Conservation (phyloP, 306 rosid species). For the Adenanthera pavonina region DNA sequence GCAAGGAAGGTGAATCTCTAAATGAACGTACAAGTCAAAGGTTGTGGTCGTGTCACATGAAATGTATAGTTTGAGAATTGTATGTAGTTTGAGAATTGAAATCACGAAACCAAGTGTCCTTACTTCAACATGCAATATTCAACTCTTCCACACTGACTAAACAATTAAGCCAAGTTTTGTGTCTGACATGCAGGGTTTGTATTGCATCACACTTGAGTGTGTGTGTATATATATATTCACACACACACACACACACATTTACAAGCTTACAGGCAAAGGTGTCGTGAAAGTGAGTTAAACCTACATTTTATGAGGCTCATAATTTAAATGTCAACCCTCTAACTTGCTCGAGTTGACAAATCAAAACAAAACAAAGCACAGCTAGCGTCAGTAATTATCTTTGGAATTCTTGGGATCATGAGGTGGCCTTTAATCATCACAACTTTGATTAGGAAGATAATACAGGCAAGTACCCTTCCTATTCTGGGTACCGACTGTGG, state of each 20-base stretch:
- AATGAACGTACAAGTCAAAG: background rate
- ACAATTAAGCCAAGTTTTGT: background rate
- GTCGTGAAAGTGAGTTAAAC: conserved; percentile 24
- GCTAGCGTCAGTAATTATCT: background rate
- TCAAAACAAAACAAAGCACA: background rate
- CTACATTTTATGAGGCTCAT: conserved; percentile 26
- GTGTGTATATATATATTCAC: background rate
- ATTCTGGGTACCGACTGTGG: background rate
- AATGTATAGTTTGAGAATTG: background rate
- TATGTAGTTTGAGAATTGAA: background rate
- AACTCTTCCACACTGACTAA: conserved; percentile 27
- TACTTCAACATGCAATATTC: conserved; percentile 27
- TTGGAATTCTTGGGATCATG: background rate
- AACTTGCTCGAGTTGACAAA: conserved; percentile 13
- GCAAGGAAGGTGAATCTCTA: background rate
- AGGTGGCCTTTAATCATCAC: conserved; percentile 9
- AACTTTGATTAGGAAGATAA: background rate
- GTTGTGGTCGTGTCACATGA: conserved; percentile 3
- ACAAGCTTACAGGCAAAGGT: conserved; percentile 1
- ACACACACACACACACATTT: background rate
- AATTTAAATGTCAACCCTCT: background rate
- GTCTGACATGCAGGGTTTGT: background rate
- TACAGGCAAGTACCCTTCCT: background rate
- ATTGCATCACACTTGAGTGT: background rate
- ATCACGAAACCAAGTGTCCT: background rate